Evolutionary conservation across 352 stramenopile species (phyloP), one percentile per base, ranked within the genome.

Genomic region (Phytophthora aleatoria): DNA sequence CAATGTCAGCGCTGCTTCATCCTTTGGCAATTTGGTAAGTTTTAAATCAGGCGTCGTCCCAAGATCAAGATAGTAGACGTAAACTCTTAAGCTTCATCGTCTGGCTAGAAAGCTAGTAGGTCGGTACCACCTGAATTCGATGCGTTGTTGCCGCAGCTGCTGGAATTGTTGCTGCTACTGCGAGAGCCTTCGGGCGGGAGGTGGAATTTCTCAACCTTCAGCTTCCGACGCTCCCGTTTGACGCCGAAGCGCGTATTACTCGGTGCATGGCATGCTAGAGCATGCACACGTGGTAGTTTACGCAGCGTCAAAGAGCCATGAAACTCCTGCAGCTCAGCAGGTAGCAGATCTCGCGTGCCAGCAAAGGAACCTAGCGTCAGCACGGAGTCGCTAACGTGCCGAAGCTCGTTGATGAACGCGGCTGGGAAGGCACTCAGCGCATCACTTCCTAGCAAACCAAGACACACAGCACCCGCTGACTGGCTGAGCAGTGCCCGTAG

Each of bases 151-250:
- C 49, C 35, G 4, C 64, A 50, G 11, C 27, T 53, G 33, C 36
- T 69, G 10, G 41, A 67, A 30, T 28, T 43, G 0, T 30, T 43
- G 31, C 16, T 42, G 15, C 67, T 66, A 33, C 64, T 87, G 44
- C 81, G 83, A 20, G 79, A 89, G 1, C 71, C 79, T 72, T 91
- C 84, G 0, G 84, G 84, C 0, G 79, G 81, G 16, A 92, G 61
- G 52, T 92, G 84, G 44, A 92, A 85, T 52, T 89, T 87, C n/a
- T 92, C 84, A 49, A 92, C 77, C 52, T 84, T 85, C n/a, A 91
- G 68, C 64, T 91, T 91, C 20, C 84, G 81, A 4, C 72, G 77
- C 35, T 89, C 81, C 35, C 84, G 79, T 58, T 88, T 88, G 50
- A 92, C 50, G 11, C 81, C 84, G 28, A 82, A 85, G 30, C 85